These are phyloP conservation scores for Epichloe typhina DNA, from an alignment of 2,329 filamentous ascomycete genomes.

Conservation along the genomic window DNA sequence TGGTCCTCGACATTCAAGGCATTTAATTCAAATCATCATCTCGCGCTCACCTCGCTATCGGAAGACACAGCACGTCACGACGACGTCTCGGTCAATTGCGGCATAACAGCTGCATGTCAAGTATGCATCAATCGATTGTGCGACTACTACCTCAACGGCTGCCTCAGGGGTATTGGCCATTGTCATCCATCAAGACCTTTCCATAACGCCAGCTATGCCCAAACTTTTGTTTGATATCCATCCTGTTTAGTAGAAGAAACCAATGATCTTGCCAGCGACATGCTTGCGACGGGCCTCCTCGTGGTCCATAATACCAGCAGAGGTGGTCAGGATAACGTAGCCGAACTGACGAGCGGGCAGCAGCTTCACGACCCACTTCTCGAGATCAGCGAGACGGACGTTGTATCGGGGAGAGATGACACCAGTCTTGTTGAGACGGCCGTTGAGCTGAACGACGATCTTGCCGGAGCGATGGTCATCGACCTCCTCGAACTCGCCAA, in stretches of 20 bases:
- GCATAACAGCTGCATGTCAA: slow-evolving; percentile 19
- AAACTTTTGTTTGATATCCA: slow-evolving; percentile 15
- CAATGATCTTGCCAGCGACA: slow-evolving; percentile 97
- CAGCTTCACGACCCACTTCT: slow-evolving; percentile 99
- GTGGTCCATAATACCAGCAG: slow-evolving; percentile 99
- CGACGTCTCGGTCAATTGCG: slow-evolving; percentile 8
- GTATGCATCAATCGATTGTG: slow-evolving; percentile 13
- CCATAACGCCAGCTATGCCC: slow-evolving; percentile 25
- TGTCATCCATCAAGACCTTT: slow-evolving; percentile 18
- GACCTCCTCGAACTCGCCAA: slow-evolving; percentile 98
- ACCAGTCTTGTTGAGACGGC: slow-evolving; percentile 95
- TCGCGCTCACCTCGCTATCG: not conserved
- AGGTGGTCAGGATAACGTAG: slow-evolving; percentile 98
- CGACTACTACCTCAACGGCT: slow-evolving; percentile 20
- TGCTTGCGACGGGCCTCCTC: slow-evolving; percentile 99
- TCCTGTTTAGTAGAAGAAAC: slow-evolving; percentile 85
- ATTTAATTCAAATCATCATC: no score
- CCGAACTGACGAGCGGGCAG: slow-evolving; percentile 99
- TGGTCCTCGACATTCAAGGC: no score
- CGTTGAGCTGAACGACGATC: slow-evolving; percentile 99
- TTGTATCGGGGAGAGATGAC: slow-evolving; percentile 99
- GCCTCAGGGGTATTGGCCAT: slow-evolving; percentile 22
- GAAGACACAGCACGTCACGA: not conserved
- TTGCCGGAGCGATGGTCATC: slow-evolving; percentile 99
- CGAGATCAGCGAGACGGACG: slow-evolving; percentile 90